phyloP scores from a whole-genome alignment of 352 stramenopile genomes.

The Phytophthora citrophthora region DNA sequence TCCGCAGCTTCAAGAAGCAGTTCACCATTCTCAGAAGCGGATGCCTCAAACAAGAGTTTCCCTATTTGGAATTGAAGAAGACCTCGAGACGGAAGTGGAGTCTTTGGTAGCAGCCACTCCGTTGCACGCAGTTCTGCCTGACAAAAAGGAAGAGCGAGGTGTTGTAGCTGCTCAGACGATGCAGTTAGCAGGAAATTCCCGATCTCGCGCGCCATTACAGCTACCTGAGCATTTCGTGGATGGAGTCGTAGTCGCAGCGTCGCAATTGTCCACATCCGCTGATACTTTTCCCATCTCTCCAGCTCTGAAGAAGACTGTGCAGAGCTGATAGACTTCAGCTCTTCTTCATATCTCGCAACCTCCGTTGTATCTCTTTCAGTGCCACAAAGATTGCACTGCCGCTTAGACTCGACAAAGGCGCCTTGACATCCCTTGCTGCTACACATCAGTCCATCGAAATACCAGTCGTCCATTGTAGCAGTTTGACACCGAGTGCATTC shows the following conservation, averaged over 20 bases:
- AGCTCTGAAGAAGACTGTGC: constrained; percentile 8
- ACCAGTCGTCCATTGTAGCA: constrained; percentile 32
- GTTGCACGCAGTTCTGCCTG: constrained; percentile 39
- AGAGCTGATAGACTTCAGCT: constrained; percentile 18
- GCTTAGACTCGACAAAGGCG: constrained; percentile 14
- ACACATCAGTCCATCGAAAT: constrained; percentile 48
- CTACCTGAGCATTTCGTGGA: constrained; percentile 38
- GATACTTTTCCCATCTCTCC: constrained; percentile 35
- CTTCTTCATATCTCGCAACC: constrained; percentile 14
- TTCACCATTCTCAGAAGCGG: constrained; percentile 2
- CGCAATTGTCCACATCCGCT: constrained; percentile 33
- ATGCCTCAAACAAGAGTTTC: constrained; percentile 39
- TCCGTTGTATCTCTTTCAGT: constrained; percentile 2
- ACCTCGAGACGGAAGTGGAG: constrained; percentile 48
- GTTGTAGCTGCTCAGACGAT: constrained; percentile 6
- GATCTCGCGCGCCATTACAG: constrained; percentile 40
- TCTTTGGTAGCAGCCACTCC: constrained; percentile 48
- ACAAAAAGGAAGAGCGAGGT: constrained; percentile 31
- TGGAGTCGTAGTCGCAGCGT: constrained; percentile 32
- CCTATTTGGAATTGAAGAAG: constrained; percentile 55
- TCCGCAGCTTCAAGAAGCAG: constrained; percentile 26
- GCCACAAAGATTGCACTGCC: constrained; percentile 35
- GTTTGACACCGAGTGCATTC: constrained; percentile 41
- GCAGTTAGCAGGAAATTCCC: constrained; percentile 47
- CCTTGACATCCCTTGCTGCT: constrained; percentile 23